Evolutionary conservation across 352 stramenopile genomes (phyloP), one percentile per base, ranked within the genome.

Genomic region (Phytophthora nicotianae): DNA sequence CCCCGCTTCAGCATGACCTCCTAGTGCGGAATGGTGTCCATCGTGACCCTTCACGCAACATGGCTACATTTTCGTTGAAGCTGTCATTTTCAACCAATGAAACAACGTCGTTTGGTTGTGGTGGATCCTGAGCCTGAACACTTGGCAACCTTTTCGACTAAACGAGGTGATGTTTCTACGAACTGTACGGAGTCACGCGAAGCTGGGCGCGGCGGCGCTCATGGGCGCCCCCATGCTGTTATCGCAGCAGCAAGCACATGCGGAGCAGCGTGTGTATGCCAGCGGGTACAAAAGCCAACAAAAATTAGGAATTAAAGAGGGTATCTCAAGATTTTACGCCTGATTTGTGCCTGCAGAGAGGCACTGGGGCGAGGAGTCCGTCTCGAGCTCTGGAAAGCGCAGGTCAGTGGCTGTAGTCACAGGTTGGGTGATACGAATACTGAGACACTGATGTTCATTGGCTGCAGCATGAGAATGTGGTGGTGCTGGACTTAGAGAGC

Each of bases 321-420:
- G 40, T 48, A 20, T 51, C 13, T 24, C 24, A 70, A 38, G 0
- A 45, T 46, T 67, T 43, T 43, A 14, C 42, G 16, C 5, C 46
- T 13, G n/a, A 19, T 70, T n/a, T 65, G 13, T 48, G 23, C 47
- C 1, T 56, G 16, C 47, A 95, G 86, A 5, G 84, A 95, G 64
- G 83, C 83, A 8, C 62, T 95, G 26, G 86, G 86, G 40, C 77
- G 85, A 46, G 86, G 84, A 50, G 81, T 95, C 45, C 86, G 86
- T 32, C 74, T 93, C 16, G 86, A 95, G 67, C 73, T 89, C 47
- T 95, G 86, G 86, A 95, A 95, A 70, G 86, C 86, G 26, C 88
- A 93, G 74, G 86, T 92, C 26, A 4, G 67, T 50, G 5, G 7
- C 9, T 20, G 2, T 50, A 38, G 8, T 65, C 17, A 35, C 10